Evolutionary conservation across 371 early-diverging fungal species (phyloP).

Genomic region (Mortierella sp.): DNA sequence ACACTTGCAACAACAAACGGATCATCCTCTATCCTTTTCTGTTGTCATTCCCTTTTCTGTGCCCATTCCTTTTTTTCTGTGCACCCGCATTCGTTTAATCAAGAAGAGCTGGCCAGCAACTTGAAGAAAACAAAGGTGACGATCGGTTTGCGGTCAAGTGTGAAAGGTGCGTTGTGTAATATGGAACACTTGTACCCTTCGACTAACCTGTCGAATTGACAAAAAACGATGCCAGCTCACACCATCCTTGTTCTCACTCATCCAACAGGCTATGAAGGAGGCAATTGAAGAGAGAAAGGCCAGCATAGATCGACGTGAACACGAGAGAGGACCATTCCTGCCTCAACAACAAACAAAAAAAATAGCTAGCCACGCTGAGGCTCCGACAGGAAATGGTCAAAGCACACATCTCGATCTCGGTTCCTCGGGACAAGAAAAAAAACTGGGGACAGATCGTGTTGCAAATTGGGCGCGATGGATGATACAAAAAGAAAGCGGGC

Average conservation of each 20-base stretch:
- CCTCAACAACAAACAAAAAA: not conserved
- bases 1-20: not conserved
- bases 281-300: too few relatives aligned
- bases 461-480: not conserved
- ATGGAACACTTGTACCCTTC: not conserved
- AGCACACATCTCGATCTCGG: not conserved
- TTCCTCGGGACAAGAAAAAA: constrained; percentile 7
- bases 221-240: too few relatives aligned
- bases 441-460: not conserved
- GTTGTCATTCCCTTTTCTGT: not conserved
- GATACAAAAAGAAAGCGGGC: not conserved
- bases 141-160: too few relatives aligned
- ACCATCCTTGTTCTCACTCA: too few relatives aligned
- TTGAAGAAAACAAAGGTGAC: too few relatives aligned
- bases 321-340: not conserved
- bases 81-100: too few relatives aligned
- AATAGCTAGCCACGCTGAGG: not conserved
- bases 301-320: not conserved
- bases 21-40: not conserved
- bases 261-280: too few relatives aligned
- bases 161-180: not conserved
- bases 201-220: too few relatives aligned
- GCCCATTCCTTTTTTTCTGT: not conserved
- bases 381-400: not conserved
- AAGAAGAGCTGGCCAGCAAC: too few relatives aligned